phyloP scores from a whole-genome alignment of 2,329 filamentous ascomycete species.

The Pseudogymnoascus sp. region DNA sequence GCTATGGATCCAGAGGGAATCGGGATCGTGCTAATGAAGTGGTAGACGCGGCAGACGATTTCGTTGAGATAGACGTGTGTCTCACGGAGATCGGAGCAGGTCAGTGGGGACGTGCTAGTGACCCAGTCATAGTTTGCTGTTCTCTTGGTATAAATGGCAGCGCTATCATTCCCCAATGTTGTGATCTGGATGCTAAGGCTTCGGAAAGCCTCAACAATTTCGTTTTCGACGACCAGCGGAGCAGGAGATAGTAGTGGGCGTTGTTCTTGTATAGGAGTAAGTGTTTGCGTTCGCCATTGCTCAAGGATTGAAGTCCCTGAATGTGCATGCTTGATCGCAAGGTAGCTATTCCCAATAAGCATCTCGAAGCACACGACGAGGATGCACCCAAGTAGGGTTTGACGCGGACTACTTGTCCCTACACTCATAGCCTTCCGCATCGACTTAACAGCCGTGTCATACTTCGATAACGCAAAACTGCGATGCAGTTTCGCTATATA shows the following conservation, averaged over 20 bases:
- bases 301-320: constrained; percentile 5
- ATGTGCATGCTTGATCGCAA: constrained; percentile 9
- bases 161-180: background rate
- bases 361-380: constrained; percentile 22
- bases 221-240: constrained; percentile 17
- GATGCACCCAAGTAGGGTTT: constrained; percentile 14
- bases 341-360: constrained; percentile 4
- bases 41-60: constrained; percentile 17
- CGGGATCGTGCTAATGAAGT: constrained; percentile 17
- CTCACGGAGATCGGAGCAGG: constrained; percentile 15
- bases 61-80: constrained; percentile 18
- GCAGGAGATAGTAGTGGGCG: constrained; percentile 4
- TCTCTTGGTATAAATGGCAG: constrained; percentile 11
- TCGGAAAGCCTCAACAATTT: constrained; percentile 20
- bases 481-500: constrained; percentile 19
- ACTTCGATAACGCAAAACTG: constrained; percentile 10
- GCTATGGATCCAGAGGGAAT: background rate
- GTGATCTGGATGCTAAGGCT: constrained; percentile 18
- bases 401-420: background rate
- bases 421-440: background rate
- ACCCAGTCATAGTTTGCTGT: background rate
- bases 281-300: background rate
- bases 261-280: background rate
- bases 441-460: constrained; percentile 6
- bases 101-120: constrained; percentile 13